Evolutionary conservation across 2,329 filamentous ascomycete species (phyloP).

Genomic region (Plenodomus biglobosus): DNA sequence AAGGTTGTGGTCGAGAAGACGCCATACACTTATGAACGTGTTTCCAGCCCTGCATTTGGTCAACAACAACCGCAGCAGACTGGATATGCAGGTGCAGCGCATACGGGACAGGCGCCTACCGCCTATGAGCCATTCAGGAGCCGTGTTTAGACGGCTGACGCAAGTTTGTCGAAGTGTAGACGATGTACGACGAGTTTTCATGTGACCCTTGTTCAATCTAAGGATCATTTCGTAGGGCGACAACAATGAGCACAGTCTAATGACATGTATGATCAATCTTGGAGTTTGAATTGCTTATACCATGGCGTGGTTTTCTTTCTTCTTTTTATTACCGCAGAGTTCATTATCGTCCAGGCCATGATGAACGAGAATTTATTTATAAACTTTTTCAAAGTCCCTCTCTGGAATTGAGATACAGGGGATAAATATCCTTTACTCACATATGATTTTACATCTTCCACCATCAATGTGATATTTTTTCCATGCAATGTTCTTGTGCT

Average conservation of each 20-base stretch:
- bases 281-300: not conserved
- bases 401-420: too few species aligned
- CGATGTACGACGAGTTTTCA: too few species aligned
- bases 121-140: conserved; percentile 49
- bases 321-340: not conserved
- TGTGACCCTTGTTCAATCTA: too few species aligned
- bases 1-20: conserved; percentile 60
- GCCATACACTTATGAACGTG: conserved; percentile 62
- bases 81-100: conserved; percentile 13
- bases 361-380: too few species aligned
- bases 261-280: conserved; percentile 13
- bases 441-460: too few species aligned
- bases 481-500: too few species aligned
- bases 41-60: conserved; percentile 47
- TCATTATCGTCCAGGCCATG: too few species aligned
- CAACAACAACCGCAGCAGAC: conserved; percentile 23
- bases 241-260: conserved; percentile 4
- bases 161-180: too few species aligned
- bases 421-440: too few species aligned
- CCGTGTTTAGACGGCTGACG: conserved; percentile 20
- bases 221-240: not conserved
- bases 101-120: conserved; percentile 28
- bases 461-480: too few species aligned
- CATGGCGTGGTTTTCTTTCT: not conserved
- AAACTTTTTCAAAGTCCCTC: too few species aligned